Evolutionary conservation across 768 basidiomycete species (phyloP), one percentile per base, ranked within the genome.

Genomic region (Crepidotus variabilis): DNA sequence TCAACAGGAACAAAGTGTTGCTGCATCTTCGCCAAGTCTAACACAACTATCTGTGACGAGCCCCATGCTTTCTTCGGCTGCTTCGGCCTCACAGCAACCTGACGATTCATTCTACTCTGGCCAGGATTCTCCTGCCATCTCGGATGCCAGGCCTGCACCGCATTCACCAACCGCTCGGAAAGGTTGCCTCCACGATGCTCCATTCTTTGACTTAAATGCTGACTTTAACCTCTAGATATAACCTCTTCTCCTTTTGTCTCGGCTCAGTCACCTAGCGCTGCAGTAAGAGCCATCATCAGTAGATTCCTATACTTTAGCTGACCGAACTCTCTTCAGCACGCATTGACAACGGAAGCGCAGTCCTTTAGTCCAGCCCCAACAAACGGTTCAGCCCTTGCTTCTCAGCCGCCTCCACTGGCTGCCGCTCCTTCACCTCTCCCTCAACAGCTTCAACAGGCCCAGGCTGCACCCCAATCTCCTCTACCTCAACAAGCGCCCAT

Each of bases 11-110:
- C 69, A 73, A 48, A 73, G 79, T 32, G 73, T 76, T 32, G 67
- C 74, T 32, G 71, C 84, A 11, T 84, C 88, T 0, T 92, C 91
- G 8, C 90, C 91, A 24, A 93, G 90, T 67, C 73, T 92, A 54
- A 92, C 91, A n/a, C 90, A 92, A 70, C 86, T 83, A 36, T 92
- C 91, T 5, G 77, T 87, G 50, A 87, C 88, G 55, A 93, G 90
- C 60, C 90, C 90, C 0, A 85, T 91, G 76, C 63, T 92, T 52
- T 92, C 90, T 16, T 90, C 87, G 6, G 87, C 82, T 22, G 87
- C 89, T 13, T 83, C 81, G 35, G 80, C 75, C 32, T 84, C 81
- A 51, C 86, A 86, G 55, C 85, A 85, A 51, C 86, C 77, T 3
- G 79, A 82, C 56, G 85, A 82, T 22, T 88, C 90, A 22, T 82